Base-by-base conservation (phyloP, 768 basidiomycete species). In the Boletus bicolor region DNA sequence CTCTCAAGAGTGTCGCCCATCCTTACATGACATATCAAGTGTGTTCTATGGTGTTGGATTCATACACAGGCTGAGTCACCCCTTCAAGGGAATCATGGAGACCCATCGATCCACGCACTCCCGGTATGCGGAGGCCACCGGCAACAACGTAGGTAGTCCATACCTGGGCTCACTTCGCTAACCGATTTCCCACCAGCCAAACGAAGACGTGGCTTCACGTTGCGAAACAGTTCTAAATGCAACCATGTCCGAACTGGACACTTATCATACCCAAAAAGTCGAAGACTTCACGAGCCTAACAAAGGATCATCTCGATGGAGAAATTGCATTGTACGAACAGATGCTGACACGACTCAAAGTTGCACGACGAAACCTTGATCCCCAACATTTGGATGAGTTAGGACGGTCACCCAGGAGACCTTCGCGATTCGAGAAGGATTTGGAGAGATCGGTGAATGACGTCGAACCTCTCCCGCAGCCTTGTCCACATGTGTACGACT, bases 151-250 rank as follows among this genome's bases (percentile, higher is more conserved):
- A 67, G 11, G 45, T n/a, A 53, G 15, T 28, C 35, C 44, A 53
- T 41, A 3, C 34, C 8, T n/a, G 8, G 14, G 6, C 28, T 24
- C 44, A 9, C 19, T 52, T 55, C 28, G 26, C 30, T 46, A 12
- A 54, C 58, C 54, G 19, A 62, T 26, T 32, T 42, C 19, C n/a
- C 10, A 30, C 14, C 65, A 87, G 85, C 68, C 78, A 14, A 77
- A 86, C 61, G 84, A 86, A 46, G 85, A 87, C 17, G 72, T 86
- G 58, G 83, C 84, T 2, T 78, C 82, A 4, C 82, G 92, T 19
- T 93, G 89, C 67, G 92, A 95, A 72, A 93, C 92, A 0, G 89
- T 93, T 7, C 74, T 95, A 28, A 93, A 94, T 68, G 85, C 84
- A 9, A 93, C 91, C 2, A 86, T 92, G 84, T 89, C 92, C 1